phyloP scores from a whole-genome alignment of 495 filamentous ascomycete species.

The Aspergillus olivimuriae region DNA sequence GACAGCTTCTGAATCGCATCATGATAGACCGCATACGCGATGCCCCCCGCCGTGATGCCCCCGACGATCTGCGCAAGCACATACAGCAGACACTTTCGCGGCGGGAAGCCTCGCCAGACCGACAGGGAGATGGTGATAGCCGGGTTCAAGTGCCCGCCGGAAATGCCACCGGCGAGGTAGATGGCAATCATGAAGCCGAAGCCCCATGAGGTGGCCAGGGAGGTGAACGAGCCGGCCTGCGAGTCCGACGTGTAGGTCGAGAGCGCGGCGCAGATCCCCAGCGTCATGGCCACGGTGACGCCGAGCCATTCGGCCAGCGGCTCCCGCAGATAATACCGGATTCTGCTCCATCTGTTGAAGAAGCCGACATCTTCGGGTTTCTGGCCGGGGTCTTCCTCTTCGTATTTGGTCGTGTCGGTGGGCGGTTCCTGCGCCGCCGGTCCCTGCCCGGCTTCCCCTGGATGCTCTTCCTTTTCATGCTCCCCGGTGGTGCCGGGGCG shows the following conservation, averaged over 20 bases:
- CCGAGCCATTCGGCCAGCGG: slow-evolving; percentile 23
- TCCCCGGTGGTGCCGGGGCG: slow-evolving; percentile 6
- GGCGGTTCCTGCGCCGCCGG: slow-evolving; percentile 1
- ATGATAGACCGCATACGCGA: slow-evolving; percentile 41
- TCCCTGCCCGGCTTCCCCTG: slow-evolving; percentile 3
- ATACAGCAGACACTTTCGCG: slow-evolving; percentile 37
- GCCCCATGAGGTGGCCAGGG: slow-evolving; percentile 26
- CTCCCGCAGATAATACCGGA: slow-evolving; percentile 14
- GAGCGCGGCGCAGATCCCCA: slow-evolving; percentile 18
- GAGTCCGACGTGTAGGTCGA: slow-evolving; percentile 7
- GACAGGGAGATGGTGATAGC: slow-evolving; percentile 50
- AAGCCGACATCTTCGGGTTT: neutral
- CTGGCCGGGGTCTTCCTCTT: neutral
- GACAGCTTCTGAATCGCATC: slow-evolving; percentile 33
- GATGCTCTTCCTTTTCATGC: slow-evolving; percentile 4
- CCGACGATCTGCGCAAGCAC: slow-evolving; percentile 42
- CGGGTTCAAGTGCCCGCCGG: slow-evolving; percentile 52
- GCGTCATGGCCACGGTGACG: slow-evolving; percentile 19
- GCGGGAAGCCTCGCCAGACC: slow-evolving; percentile 48
- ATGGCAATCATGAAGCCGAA: slow-evolving; percentile 47
- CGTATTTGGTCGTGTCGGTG: no score
- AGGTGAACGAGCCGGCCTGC: slow-evolving; percentile 6
- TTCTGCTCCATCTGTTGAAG: slow-evolving; percentile 18
- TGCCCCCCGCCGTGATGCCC: slow-evolving; percentile 35
- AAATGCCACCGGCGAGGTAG: slow-evolving; percentile 45